These are phyloP conservation scores for Lactarius deliciosus DNA, from an alignment of 768 basidiomycete species.

Conservation along the genomic window DNA sequence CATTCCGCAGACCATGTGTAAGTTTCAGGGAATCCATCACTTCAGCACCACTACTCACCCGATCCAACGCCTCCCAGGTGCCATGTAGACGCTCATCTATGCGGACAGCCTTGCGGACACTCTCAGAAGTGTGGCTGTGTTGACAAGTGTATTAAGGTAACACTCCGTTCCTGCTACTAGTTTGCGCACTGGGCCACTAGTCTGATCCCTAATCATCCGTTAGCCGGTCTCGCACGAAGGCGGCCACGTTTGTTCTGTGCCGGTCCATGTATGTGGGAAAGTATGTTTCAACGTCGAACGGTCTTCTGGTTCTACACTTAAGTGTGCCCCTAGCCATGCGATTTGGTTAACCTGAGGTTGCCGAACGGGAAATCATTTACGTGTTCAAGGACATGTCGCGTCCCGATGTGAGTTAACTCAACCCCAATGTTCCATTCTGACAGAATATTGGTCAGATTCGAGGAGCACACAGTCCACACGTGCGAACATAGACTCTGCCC, in stretches of 20 bases:
- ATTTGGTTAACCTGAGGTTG: constrained; percentile 15
- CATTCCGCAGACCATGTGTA: constrained; percentile 58
- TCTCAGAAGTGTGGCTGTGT: constrained; percentile 51
- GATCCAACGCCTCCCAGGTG: constrained; percentile 39
- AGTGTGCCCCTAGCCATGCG: constrained; percentile 21
- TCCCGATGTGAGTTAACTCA: constrained; percentile 19
- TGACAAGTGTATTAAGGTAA: constrained; percentile 51
- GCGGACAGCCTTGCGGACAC: constrained; percentile 51
- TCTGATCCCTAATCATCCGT: background rate
- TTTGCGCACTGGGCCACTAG: no score
- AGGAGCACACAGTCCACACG: constrained; percentile 46
- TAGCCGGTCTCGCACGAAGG: constrained; percentile 53
- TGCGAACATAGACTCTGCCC: constrained; percentile 58
- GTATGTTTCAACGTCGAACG: constrained; percentile 34
- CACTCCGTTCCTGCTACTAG: background rate
- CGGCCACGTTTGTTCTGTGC: constrained; percentile 55
- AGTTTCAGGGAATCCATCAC: background rate
- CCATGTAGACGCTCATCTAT: constrained; percentile 49
- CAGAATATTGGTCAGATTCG: constrained; percentile 40
- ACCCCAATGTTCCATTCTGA: background rate
- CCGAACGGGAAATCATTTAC: constrained; percentile 23
- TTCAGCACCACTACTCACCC: constrained; percentile 29
- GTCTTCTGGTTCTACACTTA: background rate
- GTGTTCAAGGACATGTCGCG: constrained; percentile 24
- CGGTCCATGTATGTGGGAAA: constrained; percentile 55